phyloP scores from a whole-genome alignment of 345 rosid species.

The Salix dunnii region DNA sequence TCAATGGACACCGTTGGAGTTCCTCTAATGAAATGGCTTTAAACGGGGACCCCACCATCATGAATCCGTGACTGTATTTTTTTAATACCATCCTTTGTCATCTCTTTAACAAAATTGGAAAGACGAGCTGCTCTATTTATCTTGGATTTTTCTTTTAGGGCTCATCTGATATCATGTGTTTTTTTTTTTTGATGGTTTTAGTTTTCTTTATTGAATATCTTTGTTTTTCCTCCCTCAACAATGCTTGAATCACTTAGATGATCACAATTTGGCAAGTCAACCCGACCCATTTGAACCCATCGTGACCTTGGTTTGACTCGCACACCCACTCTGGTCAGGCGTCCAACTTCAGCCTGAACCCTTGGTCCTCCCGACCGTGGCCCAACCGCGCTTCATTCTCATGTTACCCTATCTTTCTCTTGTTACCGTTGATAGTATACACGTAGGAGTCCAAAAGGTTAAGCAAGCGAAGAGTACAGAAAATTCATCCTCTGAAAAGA shows the following conservation, averaged over 20 bases:
- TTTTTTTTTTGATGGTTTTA: neutral
- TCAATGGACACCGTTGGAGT: too few species aligned
- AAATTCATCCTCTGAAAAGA: neutral
- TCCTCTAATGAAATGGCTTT: too few species aligned
- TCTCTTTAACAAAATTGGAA: neutral
- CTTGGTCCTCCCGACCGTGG: neutral
- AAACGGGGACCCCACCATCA: neutral
- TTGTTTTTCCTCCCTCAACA: too few species aligned
- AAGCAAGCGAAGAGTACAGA: neutral
- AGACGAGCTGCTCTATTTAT: neutral
- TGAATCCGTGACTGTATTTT: neutral
- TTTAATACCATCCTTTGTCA: neutral
- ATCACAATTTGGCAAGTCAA: too few species aligned
- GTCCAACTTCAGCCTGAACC: too few species aligned
- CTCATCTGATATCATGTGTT: neutral
- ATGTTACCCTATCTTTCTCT: neutral
- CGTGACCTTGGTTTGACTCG: too few species aligned
- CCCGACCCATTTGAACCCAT: too few species aligned
- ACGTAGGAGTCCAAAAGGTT: neutral
- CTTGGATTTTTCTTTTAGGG: neutral
- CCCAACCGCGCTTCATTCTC: neutral
- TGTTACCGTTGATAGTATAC: constrained; percentile 52
- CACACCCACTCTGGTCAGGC: too few species aligned
- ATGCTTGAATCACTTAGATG: neutral
- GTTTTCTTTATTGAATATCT: neutral